phyloP scores from a whole-genome alignment of 495 filamentous ascomycete genomes.

The Neurospora cerealis region DNA sequence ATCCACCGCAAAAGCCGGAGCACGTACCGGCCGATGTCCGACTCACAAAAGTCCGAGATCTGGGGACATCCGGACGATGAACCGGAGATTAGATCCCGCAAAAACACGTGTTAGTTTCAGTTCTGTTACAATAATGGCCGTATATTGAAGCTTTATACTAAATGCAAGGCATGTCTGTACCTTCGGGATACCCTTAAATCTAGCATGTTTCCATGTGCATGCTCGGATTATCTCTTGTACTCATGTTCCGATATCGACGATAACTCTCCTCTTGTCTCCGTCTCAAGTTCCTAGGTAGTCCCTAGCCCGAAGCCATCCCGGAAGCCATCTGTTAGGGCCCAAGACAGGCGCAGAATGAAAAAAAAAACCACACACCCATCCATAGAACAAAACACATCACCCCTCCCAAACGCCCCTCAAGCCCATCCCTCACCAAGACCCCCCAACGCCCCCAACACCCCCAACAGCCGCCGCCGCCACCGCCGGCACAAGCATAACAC shows the following conservation, averaged over 20 bases:
- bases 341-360: too few relatives aligned
- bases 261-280: not conserved
- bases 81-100: not conserved
- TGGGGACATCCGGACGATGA: not conserved
- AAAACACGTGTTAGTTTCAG: too few relatives aligned
- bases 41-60: not conserved
- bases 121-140: not conserved
- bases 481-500: conserved; percentile 30
- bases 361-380: not conserved
- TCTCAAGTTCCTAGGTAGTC: not conserved
- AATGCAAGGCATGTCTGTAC: not conserved
- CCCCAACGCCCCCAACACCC: not conserved
- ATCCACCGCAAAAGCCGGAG: not conserved
- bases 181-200: not conserved
- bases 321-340: too few relatives aligned
- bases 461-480: not conserved
- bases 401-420: not conserved
- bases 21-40: not conserved
- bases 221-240: not conserved
- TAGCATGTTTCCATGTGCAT: not conserved
- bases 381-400: not conserved
- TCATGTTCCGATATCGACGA: not conserved
- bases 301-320: not conserved
- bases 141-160: not conserved
- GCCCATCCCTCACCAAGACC: not conserved